A percentile compares a stretch with the other conserved stretches of the same genome.
phyloP scores from a whole-genome alignment of 2,329 filamentous ascomycete genomes.

The Neurospora crassa region DNA sequence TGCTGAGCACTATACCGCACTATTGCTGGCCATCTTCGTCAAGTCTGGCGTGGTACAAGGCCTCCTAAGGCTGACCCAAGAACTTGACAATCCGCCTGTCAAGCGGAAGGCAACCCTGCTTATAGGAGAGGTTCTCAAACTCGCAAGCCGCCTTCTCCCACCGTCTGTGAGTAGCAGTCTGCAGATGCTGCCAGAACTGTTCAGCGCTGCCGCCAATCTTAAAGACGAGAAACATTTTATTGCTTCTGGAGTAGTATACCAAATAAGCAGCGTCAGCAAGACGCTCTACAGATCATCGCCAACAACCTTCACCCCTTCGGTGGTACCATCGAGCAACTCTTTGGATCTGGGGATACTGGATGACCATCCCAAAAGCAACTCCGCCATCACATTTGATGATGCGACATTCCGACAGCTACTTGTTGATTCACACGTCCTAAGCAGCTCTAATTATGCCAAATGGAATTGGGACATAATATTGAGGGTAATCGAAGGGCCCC shows the following conservation, averaged over 20 bases:
- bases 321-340: conserved; percentile 34
- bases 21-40: conserved; percentile 77
- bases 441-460: conserved; percentile 82
- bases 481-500: conserved; percentile 82
- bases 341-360: conserved; percentile 42
- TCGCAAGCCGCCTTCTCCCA: conserved; percentile 78
- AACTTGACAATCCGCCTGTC: conserved; percentile 57
- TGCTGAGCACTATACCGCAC: conserved; percentile 86
- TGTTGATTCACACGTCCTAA: conserved; percentile 75
- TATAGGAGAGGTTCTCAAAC: conserved; percentile 82
- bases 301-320: conserved; percentile 29
- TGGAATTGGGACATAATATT: conserved; percentile 97
- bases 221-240: conserved; percentile 63
- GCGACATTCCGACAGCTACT: conserved; percentile 54
- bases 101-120: conserved; percentile 85
- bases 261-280: conserved; percentile 93
- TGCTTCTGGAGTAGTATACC: conserved; percentile 86
- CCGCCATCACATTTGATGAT: conserved; percentile 45
- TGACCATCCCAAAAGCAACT: conserved; percentile 44
- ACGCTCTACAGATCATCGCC: conserved; percentile 75
- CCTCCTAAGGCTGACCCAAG: conserved; percentile 55
- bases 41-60: conserved; percentile 63
- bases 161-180: conserved; percentile 72
- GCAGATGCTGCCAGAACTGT: conserved; percentile 79
- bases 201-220: conserved; percentile 67